phyloP scores from a whole-genome alignment of 2,329 filamentous ascomycete genomes.

The Ascocoryne sarcoides region DNA sequence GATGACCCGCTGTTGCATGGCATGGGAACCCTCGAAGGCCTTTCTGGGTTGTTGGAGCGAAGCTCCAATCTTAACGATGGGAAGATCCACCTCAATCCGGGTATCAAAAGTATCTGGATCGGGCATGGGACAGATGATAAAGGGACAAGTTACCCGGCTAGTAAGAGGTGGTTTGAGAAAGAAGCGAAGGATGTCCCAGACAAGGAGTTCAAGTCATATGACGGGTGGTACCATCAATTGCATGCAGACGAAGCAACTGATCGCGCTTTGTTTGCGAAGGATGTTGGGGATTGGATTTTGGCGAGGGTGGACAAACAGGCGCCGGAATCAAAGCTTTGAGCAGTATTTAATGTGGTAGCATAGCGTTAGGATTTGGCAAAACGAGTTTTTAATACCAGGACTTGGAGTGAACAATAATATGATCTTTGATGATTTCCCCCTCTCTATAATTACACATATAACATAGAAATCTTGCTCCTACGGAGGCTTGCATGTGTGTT shows the following conservation, averaged over 20 bases:
- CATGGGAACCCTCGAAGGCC: slow-evolving; percentile 75
- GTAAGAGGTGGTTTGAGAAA: slow-evolving; percentile 52
- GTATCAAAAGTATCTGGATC: slow-evolving; percentile 59
- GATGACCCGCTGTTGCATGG: slow-evolving; percentile 69
- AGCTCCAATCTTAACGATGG: slow-evolving; percentile 51
- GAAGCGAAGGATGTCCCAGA: slow-evolving; percentile 48
- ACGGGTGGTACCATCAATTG: slow-evolving; percentile 70
- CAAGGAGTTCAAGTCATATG: slow-evolving; percentile 63
- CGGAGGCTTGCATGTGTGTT: no score
- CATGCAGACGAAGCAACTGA: slow-evolving; percentile 44
- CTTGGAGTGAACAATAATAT: no score
- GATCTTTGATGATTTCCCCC: no score
- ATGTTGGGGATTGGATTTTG: slow-evolving; percentile 60
- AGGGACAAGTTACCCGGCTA: slow-evolving; percentile 57
- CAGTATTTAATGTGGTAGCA: not conserved
- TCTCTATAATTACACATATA: no score
- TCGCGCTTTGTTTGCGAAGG: slow-evolving; percentile 36
- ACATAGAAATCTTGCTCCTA: no score
- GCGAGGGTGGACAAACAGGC: slow-evolving; percentile 28
- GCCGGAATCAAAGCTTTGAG: slow-evolving; percentile 13
- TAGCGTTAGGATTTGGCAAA: not conserved
- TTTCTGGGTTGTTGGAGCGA: slow-evolving; percentile 70
- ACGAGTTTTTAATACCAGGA: no score
- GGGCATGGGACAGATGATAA: slow-evolving; percentile 70
- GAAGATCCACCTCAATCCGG: slow-evolving; percentile 40